Percentiles rank a stretch among this genome's conserved stretches.
These are phyloP conservation scores for Encephalitozoon hellem DNA, from an alignment of 371 early-diverging fungal genomes.

Conservation along the genomic window DNA sequence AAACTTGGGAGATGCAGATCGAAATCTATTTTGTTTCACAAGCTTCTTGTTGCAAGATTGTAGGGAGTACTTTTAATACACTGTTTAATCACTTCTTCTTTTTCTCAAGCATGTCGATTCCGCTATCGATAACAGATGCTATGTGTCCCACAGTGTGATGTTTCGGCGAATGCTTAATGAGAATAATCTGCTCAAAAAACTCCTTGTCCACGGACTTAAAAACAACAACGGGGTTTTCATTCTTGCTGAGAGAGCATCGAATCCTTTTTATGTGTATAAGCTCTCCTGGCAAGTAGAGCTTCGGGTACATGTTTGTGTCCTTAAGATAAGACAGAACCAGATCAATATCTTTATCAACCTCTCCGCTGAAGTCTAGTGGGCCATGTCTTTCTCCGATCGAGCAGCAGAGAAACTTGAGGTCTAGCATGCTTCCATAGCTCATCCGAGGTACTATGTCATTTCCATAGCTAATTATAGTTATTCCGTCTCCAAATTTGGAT, in stretches of 20 bases:
- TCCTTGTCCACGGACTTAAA: constrained; percentile 3
- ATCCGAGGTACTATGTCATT: constrained; percentile 56
- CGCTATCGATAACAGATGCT: background rate
- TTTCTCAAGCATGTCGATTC: background rate
- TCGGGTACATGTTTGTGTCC: constrained; percentile 34
- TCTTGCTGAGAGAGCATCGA: background rate
- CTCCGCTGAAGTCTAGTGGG: constrained; percentile 22
- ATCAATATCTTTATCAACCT: constrained; percentile 37
- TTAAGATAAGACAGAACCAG: constrained; percentile 42
- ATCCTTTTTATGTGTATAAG: constrained; percentile 44
- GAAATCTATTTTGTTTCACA: background rate
- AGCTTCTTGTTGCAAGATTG: background rate
- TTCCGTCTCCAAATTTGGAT: background rate
- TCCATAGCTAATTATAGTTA: constrained; percentile 50
- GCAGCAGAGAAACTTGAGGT: constrained; percentile 53
- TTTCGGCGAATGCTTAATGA: constrained; percentile 26
- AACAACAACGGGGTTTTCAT: constrained; percentile 11
- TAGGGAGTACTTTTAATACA: background rate
- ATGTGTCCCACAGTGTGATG: constrained; percentile 23
- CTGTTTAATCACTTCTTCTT: background rate
- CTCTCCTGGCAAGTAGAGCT: constrained; percentile 58
- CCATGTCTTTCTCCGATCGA: constrained; percentile 45
- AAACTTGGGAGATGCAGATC: background rate
- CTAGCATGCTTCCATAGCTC: constrained; percentile 54
- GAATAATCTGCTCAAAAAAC: constrained; percentile 2